Evolutionary conservation across 306 rosid genomes (phyloP).

Genomic region (Sophora flavescens): DNA sequence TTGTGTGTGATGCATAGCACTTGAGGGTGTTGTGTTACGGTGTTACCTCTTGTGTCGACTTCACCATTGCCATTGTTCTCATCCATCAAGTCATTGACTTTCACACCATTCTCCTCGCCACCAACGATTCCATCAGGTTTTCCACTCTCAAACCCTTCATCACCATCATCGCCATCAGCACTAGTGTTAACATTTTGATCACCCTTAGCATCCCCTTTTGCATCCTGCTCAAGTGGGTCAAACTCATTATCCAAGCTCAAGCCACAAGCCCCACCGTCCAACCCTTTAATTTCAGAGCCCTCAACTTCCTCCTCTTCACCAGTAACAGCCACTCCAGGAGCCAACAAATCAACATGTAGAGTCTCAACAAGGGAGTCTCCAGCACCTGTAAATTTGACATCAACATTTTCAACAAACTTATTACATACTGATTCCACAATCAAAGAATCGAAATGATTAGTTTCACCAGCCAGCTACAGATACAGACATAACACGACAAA

Average conservation of each 20-base stretch:
- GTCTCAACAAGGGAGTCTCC: slow-evolving; percentile 48
- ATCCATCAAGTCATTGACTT: slow-evolving; percentile 30
- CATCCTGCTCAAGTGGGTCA: slow-evolving; percentile 40
- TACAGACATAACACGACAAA: background rate
- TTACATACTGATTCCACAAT: slow-evolving; percentile 31
- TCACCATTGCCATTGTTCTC: slow-evolving; percentile 39
- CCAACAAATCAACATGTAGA: slow-evolving; percentile 37
- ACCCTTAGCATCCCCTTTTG: background rate
- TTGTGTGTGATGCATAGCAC: background rate
- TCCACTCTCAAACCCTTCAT: slow-evolving; percentile 24
- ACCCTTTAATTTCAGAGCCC: slow-evolving; percentile 46
- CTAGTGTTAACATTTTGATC: background rate
- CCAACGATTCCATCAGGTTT: slow-evolving; percentile 22
- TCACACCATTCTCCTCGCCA: slow-evolving; percentile 35
- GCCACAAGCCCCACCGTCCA: slow-evolving; percentile 40
- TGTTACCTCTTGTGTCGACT: slow-evolving; percentile 8
- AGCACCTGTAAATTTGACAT: slow-evolving; percentile 35
- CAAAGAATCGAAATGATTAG: slow-evolving; percentile 24
- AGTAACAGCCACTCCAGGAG: slow-evolving; percentile 45
- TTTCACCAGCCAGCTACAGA: background rate
- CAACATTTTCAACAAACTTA: slow-evolving; percentile 36
- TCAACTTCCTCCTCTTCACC: slow-evolving; percentile 45
- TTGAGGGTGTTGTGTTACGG: slow-evolving; percentile 1
- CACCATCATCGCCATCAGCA: background rate
- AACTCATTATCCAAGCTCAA: slow-evolving; percentile 53